phyloP scores from a whole-genome alignment of 2,329 filamentous ascomycete genomes.

The Tolypocladium nubicola region DNA sequence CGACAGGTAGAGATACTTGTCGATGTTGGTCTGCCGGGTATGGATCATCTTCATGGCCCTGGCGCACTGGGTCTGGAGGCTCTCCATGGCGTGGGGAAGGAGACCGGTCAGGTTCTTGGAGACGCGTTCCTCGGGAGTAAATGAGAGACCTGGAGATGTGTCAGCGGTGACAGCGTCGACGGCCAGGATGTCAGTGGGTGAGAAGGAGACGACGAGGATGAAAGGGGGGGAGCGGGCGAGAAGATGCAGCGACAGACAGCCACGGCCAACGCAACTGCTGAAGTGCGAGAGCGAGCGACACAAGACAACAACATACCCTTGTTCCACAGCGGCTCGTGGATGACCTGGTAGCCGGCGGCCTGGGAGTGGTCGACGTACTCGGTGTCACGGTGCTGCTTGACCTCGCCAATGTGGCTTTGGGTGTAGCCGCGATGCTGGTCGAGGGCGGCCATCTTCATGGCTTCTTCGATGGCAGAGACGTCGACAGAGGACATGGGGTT shows the following conservation, averaged over 20 bases:
- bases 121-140: slow-evolving; percentile 52
- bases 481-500: slow-evolving; percentile 49
- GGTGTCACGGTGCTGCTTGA: slow-evolving; percentile 42
- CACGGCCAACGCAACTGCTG: neutral
- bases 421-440: slow-evolving; percentile 51
- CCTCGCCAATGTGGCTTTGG: slow-evolving; percentile 43
- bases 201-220: neutral
- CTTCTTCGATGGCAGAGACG: slow-evolving; percentile 44
- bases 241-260: neutral
- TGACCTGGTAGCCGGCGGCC: slow-evolving; percentile 50
- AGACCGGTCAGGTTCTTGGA: slow-evolving; percentile 56
- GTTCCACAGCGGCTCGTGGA: slow-evolving; percentile 54
- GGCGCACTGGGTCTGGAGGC: slow-evolving; percentile 47
- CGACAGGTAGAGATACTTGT: slow-evolving; percentile 78
- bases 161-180: slow-evolving; percentile 3
- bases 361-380: slow-evolving; percentile 41
- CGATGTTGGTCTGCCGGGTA: slow-evolving; percentile 57
- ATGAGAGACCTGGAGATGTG: slow-evolving; percentile 42
- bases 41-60: slow-evolving; percentile 67
- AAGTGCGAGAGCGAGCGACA: neutral
- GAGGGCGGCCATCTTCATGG: slow-evolving; percentile 49
- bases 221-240: neutral
- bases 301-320: slow-evolving; percentile 39
- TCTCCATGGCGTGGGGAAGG: slow-evolving; percentile 54
- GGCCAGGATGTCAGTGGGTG: neutral